Percentiles rank a stretch among this genome's conserved stretches.
phyloP scores from a whole-genome alignment of 176 grass and related monocot species.

The Triticum aestivum region IWGSC_CS_RefSeq_v2.1 NC_057808.1:378057045-378057544 shows the following conservation, averaged over 20 bases:
- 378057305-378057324: conserved; percentile 58
- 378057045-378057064: conserved; percentile 41
- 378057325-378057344: conserved; percentile 72
- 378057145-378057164: conserved; percentile 91
- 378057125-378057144: conserved; percentile 78
- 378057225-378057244: conserved; percentile 85
- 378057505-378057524: conserved; percentile 88
- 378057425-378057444: conserved; percentile 69
- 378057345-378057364: conserved; percentile 69
- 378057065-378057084: conserved; percentile 91
- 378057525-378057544: conserved; percentile 45
- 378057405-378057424: conserved; percentile 74
- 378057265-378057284: background rate
- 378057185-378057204: conserved; percentile 97
- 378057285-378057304: conserved; percentile 7
- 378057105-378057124: conserved; percentile 79
- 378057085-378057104: conserved; percentile 87
- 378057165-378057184: conserved; percentile 84
- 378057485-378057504: conserved; percentile 41
- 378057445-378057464: conserved; percentile 37
- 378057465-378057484: conserved; percentile 35
- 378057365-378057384: conserved; percentile 79
- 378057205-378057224: conserved; percentile 87
- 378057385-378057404: conserved; percentile 72
- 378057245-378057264: conserved; percentile 28